Base-by-base conservation (phyloP, 306 rosid species). In the Cajanus cajan region DNA sequence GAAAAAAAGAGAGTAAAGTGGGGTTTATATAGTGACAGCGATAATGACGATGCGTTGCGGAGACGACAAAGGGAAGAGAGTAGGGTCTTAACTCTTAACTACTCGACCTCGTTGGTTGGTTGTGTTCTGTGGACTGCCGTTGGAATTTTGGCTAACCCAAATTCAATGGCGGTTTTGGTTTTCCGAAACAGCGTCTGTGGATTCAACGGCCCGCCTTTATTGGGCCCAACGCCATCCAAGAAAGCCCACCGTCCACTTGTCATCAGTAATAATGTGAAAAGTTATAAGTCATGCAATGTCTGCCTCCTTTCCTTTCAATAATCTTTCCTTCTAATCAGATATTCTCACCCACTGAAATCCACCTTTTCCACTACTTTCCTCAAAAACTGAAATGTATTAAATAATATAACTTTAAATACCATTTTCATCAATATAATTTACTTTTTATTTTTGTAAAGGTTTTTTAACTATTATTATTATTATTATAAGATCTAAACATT, bases 61-160 rank as follows among this genome's bases (percentile, higher is more conserved):
- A 45, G 21, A 47, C 41, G 77, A 59, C 47, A 68, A 44, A 4
- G 25, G 14, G 3, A 68, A 40, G 2, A 3, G 6, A 7, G 24
- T 57, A 57, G 24, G 68, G 57, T 68, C 52, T 2, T 21, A 16
- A n/a, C n/a, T n/a, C n/a, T n/a, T n/a, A n/a, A n/a, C n/a, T n/a
- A n/a, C n/a, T 47, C 72, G 4, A 34, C 61, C 70, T 13, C 47
- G 76, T 12, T 34, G 11, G 4, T 51, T 16, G 16, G 22, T 7
- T 1, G 4, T 2, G 6, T n/a, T 65, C 80, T 80, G 69, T 81
- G 81, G 67, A 82, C 73, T 28, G 81, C 81, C 78, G 85, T 76
- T 82, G 85, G 80, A 64, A 63, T 7, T 6, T 8, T 34, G 7
- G 69, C 3, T 2, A 34, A 44, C 69, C 19, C 16, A 63, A 51